phyloP scores from a whole-genome alignment of 2,329 filamentous ascomycete genomes.

The Microdochium bolleyi region DNA sequence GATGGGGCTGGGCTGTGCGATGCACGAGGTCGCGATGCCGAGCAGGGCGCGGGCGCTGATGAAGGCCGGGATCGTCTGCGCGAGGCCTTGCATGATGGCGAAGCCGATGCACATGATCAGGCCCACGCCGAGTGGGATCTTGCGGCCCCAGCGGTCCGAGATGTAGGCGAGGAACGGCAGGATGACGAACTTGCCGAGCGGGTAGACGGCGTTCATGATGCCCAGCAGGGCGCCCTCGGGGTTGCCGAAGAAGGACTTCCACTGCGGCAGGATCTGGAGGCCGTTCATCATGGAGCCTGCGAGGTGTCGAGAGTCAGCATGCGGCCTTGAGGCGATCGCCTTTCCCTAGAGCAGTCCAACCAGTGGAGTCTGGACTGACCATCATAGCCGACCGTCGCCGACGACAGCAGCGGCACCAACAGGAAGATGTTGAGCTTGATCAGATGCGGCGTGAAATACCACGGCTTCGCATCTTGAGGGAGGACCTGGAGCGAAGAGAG shows the following conservation, averaged over 20 bases:
- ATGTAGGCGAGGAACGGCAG: slow-evolving; percentile 25
- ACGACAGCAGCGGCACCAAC: slow-evolving; percentile 30
- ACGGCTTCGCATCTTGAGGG: slow-evolving; percentile 28
- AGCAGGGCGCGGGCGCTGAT: slow-evolving; percentile 16
- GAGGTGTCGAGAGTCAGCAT: neutral
- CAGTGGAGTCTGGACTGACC: slow-evolving; percentile 13
- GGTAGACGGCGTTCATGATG: slow-evolving; percentile 26
- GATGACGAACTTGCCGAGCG: slow-evolving; percentile 28
- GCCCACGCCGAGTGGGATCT: slow-evolving; percentile 23
- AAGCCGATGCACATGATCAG: slow-evolving; percentile 17
- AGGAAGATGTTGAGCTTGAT: slow-evolving; percentile 34
- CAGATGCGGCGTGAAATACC: slow-evolving; percentile 34
- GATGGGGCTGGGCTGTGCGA: slow-evolving; percentile 14
- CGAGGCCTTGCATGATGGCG: slow-evolving; percentile 16
- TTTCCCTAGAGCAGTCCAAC: no score
- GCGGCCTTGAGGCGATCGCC: neutral
- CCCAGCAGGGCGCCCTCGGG: slow-evolving; percentile 27
- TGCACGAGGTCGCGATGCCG: slow-evolving; percentile 13
- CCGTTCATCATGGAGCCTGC: slow-evolving; percentile 32
- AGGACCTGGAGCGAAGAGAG: slow-evolving; percentile 13
- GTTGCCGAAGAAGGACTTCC: slow-evolving; percentile 30
- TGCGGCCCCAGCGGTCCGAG: slow-evolving; percentile 27
- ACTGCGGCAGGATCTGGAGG: slow-evolving; percentile 29
- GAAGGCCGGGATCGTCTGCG: slow-evolving; percentile 11
- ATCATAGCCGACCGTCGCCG: slow-evolving; percentile 30